Evolutionary conservation across 2,329 filamentous ascomycete species (phyloP).

Genomic region (Paecilomyces sp.): DNA sequence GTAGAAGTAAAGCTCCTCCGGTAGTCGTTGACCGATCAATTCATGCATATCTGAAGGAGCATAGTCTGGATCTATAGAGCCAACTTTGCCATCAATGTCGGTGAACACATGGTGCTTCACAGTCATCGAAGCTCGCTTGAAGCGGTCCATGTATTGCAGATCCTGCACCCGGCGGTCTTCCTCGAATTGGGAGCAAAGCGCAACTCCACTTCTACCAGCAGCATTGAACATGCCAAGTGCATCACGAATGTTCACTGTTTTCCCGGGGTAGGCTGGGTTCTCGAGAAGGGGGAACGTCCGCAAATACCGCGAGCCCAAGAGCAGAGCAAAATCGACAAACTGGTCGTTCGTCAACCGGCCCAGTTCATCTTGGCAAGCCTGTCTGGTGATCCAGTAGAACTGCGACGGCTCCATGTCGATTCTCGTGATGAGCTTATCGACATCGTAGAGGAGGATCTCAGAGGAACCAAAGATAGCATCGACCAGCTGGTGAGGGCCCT

Average conservation of each 20-base stretch:
- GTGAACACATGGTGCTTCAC: conserved; percentile 85
- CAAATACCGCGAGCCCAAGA: conserved; percentile 75
- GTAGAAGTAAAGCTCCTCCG: conserved; percentile 86
- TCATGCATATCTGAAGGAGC: conserved; percentile 80
- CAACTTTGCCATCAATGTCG: conserved; percentile 66
- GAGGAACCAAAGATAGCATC: conserved; percentile 77
- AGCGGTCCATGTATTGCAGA: conserved; percentile 74
- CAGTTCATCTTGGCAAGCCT: conserved; percentile 63
- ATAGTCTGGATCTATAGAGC: conserved; percentile 63
- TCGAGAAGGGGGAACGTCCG: conserved; percentile 71
- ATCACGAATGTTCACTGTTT: conserved; percentile 58
- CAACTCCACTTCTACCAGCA: conserved; percentile 60
- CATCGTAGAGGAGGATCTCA: conserved; percentile 78
- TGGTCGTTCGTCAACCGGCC: conserved; percentile 58
- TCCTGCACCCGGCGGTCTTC: conserved; percentile 68
- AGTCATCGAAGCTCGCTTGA: conserved; percentile 75
- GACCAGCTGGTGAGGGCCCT: conserved; percentile 58
- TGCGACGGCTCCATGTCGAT: conserved; percentile 51
- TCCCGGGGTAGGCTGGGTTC: conserved; percentile 51
- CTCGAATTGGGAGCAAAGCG: conserved; percentile 68
- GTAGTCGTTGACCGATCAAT: conserved; percentile 82
- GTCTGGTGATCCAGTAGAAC: conserved; percentile 59
- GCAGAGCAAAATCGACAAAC: conserved; percentile 76
- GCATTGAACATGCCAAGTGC: conserved; percentile 69
- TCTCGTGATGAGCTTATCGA: conserved; percentile 63